Evolutionary conservation across 768 basidiomycete genomes (phyloP), one percentile per base, ranked within the genome.

Genomic region (Lactarius hengduanensis): DNA sequence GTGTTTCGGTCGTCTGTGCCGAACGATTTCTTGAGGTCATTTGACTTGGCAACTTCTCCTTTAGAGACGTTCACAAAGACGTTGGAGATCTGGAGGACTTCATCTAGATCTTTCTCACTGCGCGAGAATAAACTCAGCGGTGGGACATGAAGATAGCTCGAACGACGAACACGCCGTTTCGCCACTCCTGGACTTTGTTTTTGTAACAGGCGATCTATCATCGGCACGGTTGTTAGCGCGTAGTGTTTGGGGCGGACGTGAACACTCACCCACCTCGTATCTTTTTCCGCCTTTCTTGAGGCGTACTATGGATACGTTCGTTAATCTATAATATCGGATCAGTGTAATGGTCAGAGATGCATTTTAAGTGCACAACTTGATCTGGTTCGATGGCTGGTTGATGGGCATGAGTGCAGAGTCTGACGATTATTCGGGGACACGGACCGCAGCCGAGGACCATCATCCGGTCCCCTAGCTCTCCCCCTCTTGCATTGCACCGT

Each of bases 171-270:
- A 96, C 91, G 68, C 95, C 95, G 65, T 85, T 93, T 65, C 97
- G 81, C 86, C 89, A 99, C 76, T 97, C 96, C 72, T 96, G 93
- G 32, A 99, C 97, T 78, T 98, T 98, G 78, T 99, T 99, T 82
- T 98, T 96, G 81, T 98, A 99, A 77, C 95, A 97, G 43, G 97
- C 96, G 72, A 99, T 91, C 96, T 90, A 11, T 22, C 22, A 4
- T 53, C 13, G 50, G 50, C 11, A 15, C 22, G 50, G 22, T 5
- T 1, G 18, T 61, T 20, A 36, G 45, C 10, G 41, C 41, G 3
- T n/a, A 34, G 11, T 41, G 13, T 61, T 36, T 34, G 50, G 4
- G 18, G 53, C 54, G 55, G 6, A n/a, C 11, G 20, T 40, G 56
- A 15, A 40, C 20, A 65, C 62, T 65, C 16, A 74, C 79, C n/a